Evolutionary conservation across 495 filamentous ascomycete genomes (phyloP), one percentile per base, ranked within the genome.

Genomic region (Tuber microsphaerosporum): DNA sequence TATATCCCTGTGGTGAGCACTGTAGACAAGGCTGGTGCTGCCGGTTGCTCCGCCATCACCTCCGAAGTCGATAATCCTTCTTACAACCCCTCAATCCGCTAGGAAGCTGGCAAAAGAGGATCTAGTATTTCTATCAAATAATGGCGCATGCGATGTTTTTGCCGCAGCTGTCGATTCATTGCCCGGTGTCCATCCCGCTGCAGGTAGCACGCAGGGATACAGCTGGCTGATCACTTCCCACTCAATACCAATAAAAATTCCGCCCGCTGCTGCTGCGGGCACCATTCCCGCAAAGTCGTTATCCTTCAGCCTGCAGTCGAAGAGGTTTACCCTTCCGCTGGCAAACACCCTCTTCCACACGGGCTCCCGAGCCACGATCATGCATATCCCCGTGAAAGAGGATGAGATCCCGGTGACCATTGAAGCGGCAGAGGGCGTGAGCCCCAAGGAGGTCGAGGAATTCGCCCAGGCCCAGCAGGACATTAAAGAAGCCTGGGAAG

Each of bases 311-410:
- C 72, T 82, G 22, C 70, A 75, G 16, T 75, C 74, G 17, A 73
- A 65, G 31, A 80, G 71, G 51, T 71, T 82, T 45, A 82, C 77
- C 26, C 39, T 90, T 68, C 89, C 89, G 26, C 84, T 91, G 48
- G 87, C 90, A 72, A 90, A 90, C 74, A 91, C 90, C 0, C 78
- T 91, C 22, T 91, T 91, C 72, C 82, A 89, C 43, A 92, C 88
- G 73, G 90, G 89, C 10, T 85, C 85, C 22, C 82, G 86, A 71
- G 86, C 86, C 14, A 90, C 89, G 0, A 81, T 90, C 22, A 46
- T 75, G 6, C 74, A 82, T 65, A 71, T 80, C 34, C 73, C 75
- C 16, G 44, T 65, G 26, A 68, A 76, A 37, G 74, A 65, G 46
- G 73, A 73, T 41, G 72, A 73, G 34, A 56, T 73, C 20, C 80